Percentiles rank a stretch among this genome's conserved stretches.
phyloP scores from a whole-genome alignment of 306 rosid species.

The Ochetophila trinervis region DNA sequence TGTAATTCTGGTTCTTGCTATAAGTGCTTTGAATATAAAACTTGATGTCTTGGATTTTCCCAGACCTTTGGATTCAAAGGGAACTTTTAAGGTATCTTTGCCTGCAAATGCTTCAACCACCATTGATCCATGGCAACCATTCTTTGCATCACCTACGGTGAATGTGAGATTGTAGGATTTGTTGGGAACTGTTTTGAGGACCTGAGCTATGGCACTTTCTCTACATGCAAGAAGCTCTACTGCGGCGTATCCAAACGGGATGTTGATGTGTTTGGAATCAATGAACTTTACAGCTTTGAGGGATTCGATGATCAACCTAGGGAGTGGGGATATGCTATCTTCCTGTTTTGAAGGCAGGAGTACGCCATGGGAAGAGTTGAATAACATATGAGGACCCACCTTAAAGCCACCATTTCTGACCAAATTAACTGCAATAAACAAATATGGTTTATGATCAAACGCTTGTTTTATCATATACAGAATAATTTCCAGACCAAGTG shows the following conservation, averaged over 20 bases:
- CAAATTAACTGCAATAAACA: constrained; percentile 58
- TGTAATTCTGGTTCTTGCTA: too few relatives aligned
- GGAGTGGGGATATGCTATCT: constrained; percentile 83
- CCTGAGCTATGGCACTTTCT: constrained; percentile 81
- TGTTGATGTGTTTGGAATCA: constrained; percentile 52
- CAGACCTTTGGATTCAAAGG: too few relatives aligned
- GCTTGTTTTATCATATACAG: background rate
- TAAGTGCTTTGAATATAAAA: too few relatives aligned
- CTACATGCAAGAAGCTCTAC: constrained; percentile 91
- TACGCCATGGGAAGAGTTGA: constrained; percentile 75
- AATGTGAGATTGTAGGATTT: constrained; percentile 62
- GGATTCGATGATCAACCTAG: constrained; percentile 90
- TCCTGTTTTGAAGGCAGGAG: constrained; percentile 86
- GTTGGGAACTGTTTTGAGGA: constrained; percentile 59
- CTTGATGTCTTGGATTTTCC: too few relatives aligned
- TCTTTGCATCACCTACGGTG: constrained; percentile 73
- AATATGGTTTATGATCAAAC: constrained; percentile 14
- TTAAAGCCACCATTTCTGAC: constrained; percentile 74
- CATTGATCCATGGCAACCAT: constrained; percentile 95
- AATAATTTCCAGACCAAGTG: background rate
- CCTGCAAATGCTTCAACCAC: too few relatives aligned
- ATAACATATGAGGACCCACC: constrained; percentile 75
- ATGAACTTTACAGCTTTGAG: constrained; percentile 83
- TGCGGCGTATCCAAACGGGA: constrained; percentile 65
- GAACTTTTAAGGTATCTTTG: too few relatives aligned